A percentile compares a stretch with the other conserved stretches of the same genome.
Conservation (phyloP, 75 land plant species). For the Picea sitchensis region DNA sequence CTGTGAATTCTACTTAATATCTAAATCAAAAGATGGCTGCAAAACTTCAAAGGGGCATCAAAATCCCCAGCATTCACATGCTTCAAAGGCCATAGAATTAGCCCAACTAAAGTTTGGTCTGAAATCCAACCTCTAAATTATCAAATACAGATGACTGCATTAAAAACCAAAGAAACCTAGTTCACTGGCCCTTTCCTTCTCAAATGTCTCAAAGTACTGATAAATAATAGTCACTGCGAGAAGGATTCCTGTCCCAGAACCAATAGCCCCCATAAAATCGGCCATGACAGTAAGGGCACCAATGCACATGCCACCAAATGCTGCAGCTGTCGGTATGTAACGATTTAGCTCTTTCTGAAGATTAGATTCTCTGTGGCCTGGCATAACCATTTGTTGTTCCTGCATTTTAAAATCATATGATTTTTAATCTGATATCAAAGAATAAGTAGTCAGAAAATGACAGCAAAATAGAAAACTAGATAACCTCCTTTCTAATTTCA, state of each 20-base stretch:
- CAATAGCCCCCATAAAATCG: conserved; percentile 87
- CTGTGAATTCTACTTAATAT: neutral
- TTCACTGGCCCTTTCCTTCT: conserved; percentile 62
- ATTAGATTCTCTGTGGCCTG: conserved; percentile 73
- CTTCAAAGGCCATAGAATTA: neutral
- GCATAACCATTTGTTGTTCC: conserved; percentile 94
- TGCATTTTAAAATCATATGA: conserved; percentile 13
- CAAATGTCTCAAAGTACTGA: conserved; percentile 84
- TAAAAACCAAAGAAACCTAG: conserved; percentile 58
- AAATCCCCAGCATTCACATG: conserved; percentile 4
- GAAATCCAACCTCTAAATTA: neutral
- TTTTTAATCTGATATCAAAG: neutral
- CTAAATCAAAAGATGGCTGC: neutral
- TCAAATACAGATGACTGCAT: neutral
- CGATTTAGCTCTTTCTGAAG: conserved; percentile 79
- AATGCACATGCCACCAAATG: conserved; percentile 84
- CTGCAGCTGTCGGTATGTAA: conserved; percentile 84
- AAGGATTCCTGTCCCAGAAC: conserved; percentile 77
- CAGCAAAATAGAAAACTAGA: neutral
- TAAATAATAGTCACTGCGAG: conserved; percentile 82
- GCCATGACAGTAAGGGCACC: conserved; percentile 82
- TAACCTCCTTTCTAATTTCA: neutral
- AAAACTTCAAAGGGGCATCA: conserved; percentile 8
- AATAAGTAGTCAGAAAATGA: neutral
- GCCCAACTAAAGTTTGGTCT: neutral